phyloP scores from a whole-genome alignment of 768 basidiomycete species.

The Fomitopsis serialis region DNA sequence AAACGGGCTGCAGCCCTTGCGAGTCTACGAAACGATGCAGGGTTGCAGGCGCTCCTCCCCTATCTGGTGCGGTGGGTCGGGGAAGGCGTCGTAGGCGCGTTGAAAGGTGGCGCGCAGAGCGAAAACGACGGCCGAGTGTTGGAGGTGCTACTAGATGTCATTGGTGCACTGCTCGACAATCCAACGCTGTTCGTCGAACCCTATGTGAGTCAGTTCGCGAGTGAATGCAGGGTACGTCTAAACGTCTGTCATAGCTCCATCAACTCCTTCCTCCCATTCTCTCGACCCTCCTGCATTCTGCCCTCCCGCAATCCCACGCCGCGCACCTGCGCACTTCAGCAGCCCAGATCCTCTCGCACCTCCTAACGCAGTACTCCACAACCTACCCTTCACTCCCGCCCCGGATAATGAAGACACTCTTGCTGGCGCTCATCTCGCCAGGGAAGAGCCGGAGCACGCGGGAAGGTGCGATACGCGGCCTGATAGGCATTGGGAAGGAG shows the following conservation, averaged over 20 bases:
- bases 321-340: constrained; percentile 75
- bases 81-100: constrained; percentile 71
- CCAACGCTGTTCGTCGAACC: constrained; percentile 90
- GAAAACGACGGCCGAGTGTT: constrained; percentile 69
- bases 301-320: constrained; percentile 68
- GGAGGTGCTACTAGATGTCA: constrained; percentile 79
- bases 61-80: constrained; percentile 95
- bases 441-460: constrained; percentile 76
- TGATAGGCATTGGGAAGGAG: constrained; percentile 81
- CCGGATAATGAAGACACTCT: constrained; percentile 90
- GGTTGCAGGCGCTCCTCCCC: constrained; percentile 84
- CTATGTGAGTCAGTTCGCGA: constrained; percentile 58
- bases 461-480: constrained; percentile 85
- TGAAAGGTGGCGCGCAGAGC: constrained; percentile 43
- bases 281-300: constrained; percentile 84
- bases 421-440: constrained; percentile 73
- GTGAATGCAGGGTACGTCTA: not conserved
- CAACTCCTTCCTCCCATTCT: constrained; percentile 93
- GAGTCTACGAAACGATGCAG: constrained; percentile 84
- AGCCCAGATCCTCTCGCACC: constrained; percentile 76
- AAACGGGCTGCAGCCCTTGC: constrained; percentile 89
- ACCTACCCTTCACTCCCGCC: constrained; percentile 85
- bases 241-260: constrained; percentile 59
- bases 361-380: constrained; percentile 79
- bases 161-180: constrained; percentile 83